A percentile compares a stretch with the other conserved stretches of the same genome.
These are phyloP conservation scores for Metschnikowia shivogae DNA, from an alignment of 805 yeast species.

Conservation along the genomic window DNA sequence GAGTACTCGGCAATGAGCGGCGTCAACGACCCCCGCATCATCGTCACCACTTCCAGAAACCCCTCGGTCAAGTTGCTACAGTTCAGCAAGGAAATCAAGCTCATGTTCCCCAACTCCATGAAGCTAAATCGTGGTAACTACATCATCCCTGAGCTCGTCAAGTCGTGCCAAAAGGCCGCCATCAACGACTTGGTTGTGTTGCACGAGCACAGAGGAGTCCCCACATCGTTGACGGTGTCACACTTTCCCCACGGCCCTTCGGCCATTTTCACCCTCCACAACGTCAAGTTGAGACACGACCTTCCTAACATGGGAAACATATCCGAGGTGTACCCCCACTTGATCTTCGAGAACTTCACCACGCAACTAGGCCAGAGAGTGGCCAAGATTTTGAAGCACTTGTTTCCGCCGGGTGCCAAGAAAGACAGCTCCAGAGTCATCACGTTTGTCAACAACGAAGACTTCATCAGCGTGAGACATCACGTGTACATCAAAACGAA, in stretches of 20 bases:
- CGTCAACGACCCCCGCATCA: slow-evolving; percentile 80
- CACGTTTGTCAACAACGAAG: slow-evolving; percentile 85
- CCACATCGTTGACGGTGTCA: slow-evolving; percentile 85
- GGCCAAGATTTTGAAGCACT: slow-evolving; percentile 72
- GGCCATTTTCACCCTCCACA: slow-evolving; percentile 88
- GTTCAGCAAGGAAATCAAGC: slow-evolving; percentile 86
- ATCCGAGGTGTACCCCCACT: slow-evolving; percentile 89
- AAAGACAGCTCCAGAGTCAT: slow-evolving; percentile 87
- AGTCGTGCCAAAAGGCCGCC: slow-evolving; percentile 75
- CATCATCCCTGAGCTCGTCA: slow-evolving; percentile 76
- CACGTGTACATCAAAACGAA: slow-evolving; percentile 89
- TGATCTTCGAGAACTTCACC: slow-evolving; percentile 86
- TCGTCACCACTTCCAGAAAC: slow-evolving; percentile 90
- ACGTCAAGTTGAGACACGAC: slow-evolving; percentile 92
- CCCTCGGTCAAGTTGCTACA: slow-evolving; percentile 84
- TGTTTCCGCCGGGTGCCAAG: slow-evolving; percentile 97
- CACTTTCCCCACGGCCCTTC: slow-evolving; percentile 99
- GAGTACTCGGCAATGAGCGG: slow-evolving; percentile 90
- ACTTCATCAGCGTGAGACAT: slow-evolving; percentile 90
- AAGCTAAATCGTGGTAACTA: slow-evolving; percentile 92
- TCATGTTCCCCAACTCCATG: slow-evolving; percentile 84
- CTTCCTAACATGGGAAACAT: slow-evolving; percentile 79
- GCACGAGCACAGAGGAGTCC: slow-evolving; percentile 98
- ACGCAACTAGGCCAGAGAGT: slow-evolving; percentile 80
- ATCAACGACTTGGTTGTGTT: slow-evolving; percentile 80